phyloP scores from a whole-genome alignment of 345 rosid species.

The Aquilaria malaccensis region DNA sequence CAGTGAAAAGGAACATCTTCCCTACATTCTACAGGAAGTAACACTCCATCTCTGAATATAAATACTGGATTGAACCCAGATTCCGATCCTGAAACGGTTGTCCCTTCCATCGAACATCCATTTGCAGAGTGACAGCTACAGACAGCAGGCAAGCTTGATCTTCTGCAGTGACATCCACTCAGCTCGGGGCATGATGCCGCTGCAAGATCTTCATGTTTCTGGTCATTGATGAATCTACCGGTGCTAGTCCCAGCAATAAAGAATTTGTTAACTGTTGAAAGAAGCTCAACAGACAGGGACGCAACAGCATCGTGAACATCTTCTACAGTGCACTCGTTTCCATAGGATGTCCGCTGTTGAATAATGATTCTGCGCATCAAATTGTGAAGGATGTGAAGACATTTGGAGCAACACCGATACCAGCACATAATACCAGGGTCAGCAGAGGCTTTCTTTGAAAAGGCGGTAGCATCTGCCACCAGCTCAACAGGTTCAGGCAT shows the following conservation, averaged over 20 bases:
- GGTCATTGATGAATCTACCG: constrained; percentile 21
- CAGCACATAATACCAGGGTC: constrained; percentile 37
- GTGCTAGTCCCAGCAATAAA: constrained; percentile 22
- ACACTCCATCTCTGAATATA: constrained; percentile 63
- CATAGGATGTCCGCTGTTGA: constrained; percentile 32
- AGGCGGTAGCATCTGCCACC: constrained; percentile 11
- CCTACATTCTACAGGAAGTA: constrained; percentile 40
- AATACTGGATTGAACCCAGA: constrained; percentile 32
- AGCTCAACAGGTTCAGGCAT: constrained; percentile 13
- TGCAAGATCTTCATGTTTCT: constrained; percentile 18
- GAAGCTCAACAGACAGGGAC: constrained; percentile 58
- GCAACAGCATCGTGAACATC: constrained; percentile 66
- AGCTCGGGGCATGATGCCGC: constrained; percentile 13
- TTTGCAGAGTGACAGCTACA: constrained; percentile 54
- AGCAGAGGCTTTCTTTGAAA: constrained; percentile 19
- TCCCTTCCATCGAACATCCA: constrained; percentile 20
- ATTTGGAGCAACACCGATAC: constrained; percentile 62
- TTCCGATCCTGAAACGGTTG: constrained; percentile 14
- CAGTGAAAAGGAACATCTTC: constrained; percentile 49
- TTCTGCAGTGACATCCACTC: constrained; percentile 36
- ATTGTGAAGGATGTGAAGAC: constrained; percentile 40
- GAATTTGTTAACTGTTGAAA: constrained; percentile 47
- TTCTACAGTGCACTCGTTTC: constrained; percentile 36
- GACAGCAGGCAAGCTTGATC: constrained; percentile 28
- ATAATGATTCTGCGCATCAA: constrained; percentile 45